Percentiles rank a stretch among this genome's conserved stretches.
phyloP scores from a whole-genome alignment of 2,329 filamentous ascomycete species.

The Phoma herbarum region DNA sequence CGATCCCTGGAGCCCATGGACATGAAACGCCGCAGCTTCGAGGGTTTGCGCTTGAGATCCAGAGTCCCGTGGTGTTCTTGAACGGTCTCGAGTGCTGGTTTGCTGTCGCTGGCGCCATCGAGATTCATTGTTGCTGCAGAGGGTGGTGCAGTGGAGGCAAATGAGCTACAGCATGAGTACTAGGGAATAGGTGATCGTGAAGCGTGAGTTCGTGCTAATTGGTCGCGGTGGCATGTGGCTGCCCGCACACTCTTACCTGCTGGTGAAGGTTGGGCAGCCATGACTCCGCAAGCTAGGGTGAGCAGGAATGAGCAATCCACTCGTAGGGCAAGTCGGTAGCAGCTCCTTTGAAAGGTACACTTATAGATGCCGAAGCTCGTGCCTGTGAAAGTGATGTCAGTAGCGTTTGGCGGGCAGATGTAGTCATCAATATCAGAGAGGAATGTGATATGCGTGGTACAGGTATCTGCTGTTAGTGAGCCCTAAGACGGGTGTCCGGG shows the following conservation, averaged over 20 bases:
- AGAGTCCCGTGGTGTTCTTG: neutral
- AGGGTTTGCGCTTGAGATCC: neutral
- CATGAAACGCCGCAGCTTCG: conserved; percentile 16
- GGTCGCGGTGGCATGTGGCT: neutral
- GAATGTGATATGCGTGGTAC: conserved; percentile 15
- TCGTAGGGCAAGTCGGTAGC: neutral
- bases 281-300: conserved; percentile 9
- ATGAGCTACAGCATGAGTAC: neutral
- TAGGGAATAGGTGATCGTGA: conserved; percentile 1
- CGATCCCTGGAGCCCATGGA: conserved; percentile 6
- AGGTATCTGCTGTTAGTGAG: conserved; percentile 1
- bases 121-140: neutral
- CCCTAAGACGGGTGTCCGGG: neutral
- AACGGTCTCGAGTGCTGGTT: neutral
- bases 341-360: neutral
- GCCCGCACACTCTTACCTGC: conserved; percentile 9
- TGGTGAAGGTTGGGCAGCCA: neutral
- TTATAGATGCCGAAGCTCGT: neutral
- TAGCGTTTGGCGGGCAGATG: conserved; percentile 4
- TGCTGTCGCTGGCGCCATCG: conserved; percentile 2
- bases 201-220: neutral
- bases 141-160: neutral
- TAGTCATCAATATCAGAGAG: neutral
- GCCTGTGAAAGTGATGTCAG: conserved; percentile 2
- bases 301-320: conserved; percentile 7